phyloP scores from a whole-genome alignment of 345 rosid species.

The Corchorus olitorius region DNA sequence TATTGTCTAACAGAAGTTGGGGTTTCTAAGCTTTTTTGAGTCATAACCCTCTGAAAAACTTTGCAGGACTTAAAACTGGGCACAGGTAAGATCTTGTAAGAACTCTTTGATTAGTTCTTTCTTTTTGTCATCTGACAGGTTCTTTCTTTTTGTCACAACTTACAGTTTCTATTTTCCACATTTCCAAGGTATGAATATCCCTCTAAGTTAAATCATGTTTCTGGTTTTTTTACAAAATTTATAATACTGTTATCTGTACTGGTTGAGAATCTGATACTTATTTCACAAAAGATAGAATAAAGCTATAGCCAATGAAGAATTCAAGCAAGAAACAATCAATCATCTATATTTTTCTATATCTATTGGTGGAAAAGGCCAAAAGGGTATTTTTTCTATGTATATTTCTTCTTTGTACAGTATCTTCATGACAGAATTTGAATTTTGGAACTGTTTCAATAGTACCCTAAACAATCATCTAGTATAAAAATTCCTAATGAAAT shows the following conservation, averaged over 20 bases:
- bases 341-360: not conserved
- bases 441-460: not conserved
- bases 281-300: not conserved
- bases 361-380: not conserved
- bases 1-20: not conserved
- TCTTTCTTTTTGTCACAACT: not conserved
- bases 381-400: not conserved
- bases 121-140: not conserved
- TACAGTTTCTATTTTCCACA: not conserved
- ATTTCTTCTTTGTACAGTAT: not conserved
- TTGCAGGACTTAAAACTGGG: not conserved
- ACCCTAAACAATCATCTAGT: not conserved
- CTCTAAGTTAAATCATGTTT: too few species aligned
- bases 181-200: not conserved
- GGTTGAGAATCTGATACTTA: not conserved
- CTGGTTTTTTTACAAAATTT: too few species aligned
- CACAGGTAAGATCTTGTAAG: not conserved
- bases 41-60: not conserved
- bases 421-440: not conserved
- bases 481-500: not conserved
- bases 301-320: not conserved
- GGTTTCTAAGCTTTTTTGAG: not conserved
- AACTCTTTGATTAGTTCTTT: slow-evolving; percentile 15
- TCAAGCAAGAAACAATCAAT: not conserved
- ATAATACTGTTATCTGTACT: not conserved